These are phyloP conservation scores for Pseudocercospora vitis DNA, from an alignment of 2,329 filamentous ascomycete species.

Conservation along the genomic window DNA sequence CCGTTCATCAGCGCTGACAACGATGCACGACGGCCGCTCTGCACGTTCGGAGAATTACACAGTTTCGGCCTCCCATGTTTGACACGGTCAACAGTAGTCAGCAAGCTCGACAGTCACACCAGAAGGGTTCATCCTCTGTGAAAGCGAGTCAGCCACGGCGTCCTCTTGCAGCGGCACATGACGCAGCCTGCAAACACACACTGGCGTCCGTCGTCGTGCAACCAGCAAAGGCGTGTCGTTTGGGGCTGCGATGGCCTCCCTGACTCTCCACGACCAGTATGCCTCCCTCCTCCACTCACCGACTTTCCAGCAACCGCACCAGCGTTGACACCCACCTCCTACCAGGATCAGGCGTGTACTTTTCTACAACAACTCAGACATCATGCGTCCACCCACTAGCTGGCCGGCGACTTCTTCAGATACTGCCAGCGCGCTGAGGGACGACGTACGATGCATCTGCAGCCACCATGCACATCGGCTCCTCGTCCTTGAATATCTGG, in stretches of 20 bases:
- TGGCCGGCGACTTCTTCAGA: background rate
- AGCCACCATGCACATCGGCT: conserved; percentile 2
- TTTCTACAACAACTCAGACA: background rate
- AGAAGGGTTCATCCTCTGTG: background rate
- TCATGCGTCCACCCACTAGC: conserved; percentile 2
- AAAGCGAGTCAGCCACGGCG: conserved; percentile 3
- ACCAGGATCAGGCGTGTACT: conserved; percentile 3
- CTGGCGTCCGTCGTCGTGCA: background rate
- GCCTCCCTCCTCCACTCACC: background rate
- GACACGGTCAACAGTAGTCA: background rate
- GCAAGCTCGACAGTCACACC: background rate
- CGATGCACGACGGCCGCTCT: background rate
- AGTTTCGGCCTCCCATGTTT: background rate
- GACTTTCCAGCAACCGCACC: background rate
- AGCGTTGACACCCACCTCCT: background rate
- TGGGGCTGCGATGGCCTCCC: background rate
- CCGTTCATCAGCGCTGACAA: too few species aligned
- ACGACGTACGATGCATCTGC: background rate
- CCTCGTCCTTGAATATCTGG: background rate
- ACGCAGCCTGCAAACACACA: conserved; percentile 1
- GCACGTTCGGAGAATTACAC: background rate
- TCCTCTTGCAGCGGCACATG: conserved; percentile 1
- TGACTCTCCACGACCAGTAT: conserved; percentile 1
- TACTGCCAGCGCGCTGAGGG: background rate
- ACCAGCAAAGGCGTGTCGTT: background rate